A percentile compares a stretch with the other conserved stretches of the same genome.
phyloP scores from a whole-genome alignment of 805 yeast genomes.

The Ogataea neopini region DNA sequence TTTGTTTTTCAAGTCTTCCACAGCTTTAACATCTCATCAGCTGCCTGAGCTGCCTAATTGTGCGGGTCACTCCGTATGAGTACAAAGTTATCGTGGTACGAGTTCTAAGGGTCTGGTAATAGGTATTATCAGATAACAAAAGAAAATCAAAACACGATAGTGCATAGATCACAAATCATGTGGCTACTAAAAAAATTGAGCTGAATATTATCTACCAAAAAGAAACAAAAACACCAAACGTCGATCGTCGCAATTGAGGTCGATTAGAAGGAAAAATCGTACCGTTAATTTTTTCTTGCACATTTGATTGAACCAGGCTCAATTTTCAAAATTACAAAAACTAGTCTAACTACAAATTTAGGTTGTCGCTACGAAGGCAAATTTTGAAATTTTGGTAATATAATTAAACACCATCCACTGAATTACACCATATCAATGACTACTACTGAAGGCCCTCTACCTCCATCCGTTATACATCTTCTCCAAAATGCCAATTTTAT shows the following conservation, averaged over 20 bases:
- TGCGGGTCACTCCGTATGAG: neutral
- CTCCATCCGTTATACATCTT: slow-evolving; percentile 41
- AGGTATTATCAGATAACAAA: too few species aligned
- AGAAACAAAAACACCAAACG: neutral
- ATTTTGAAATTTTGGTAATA: neutral
- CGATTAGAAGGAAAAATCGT: neutral
- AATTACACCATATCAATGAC: slow-evolving; percentile 2
- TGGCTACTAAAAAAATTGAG: too few species aligned
- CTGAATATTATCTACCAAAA: too few species aligned
- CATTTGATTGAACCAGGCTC: neutral
- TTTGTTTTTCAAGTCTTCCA: neutral
- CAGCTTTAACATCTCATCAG: neutral
- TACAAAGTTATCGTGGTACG: too few species aligned
- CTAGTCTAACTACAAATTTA: neutral
- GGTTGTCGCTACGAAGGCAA: neutral
- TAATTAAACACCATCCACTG: neutral
- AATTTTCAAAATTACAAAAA: neutral
- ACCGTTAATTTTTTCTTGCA: neutral
- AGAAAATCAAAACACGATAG: too few species aligned
- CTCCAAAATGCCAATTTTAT: slow-evolving; percentile 66
- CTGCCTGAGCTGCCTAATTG: neutral
- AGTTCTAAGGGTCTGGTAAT: too few species aligned
- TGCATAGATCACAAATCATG: too few species aligned
- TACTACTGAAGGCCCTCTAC: slow-evolving; percentile 28
- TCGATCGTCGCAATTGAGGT: neutral